These are phyloP conservation scores for Lachancea mirantina DNA, from an alignment of 805 yeast species.

Conservation along the genomic window DNA sequence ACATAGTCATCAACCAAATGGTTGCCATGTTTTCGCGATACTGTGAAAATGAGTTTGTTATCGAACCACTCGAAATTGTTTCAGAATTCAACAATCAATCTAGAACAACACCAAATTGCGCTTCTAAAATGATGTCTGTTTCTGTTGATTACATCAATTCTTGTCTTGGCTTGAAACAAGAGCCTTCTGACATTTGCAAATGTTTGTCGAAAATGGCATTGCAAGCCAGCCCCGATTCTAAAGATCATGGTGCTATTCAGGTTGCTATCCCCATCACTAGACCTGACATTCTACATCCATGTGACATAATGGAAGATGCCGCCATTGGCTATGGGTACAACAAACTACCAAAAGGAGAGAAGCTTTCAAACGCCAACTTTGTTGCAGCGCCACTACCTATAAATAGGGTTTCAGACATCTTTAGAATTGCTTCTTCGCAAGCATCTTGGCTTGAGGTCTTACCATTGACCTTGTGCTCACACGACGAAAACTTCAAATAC, in stretches of 20 bases:
- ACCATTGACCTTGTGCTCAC: conserved; percentile 93
- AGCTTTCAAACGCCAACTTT: conserved; percentile 65
- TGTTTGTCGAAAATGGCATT: conserved; percentile 79
- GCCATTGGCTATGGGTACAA: conserved; percentile 95
- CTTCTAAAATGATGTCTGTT: conserved; percentile 61
- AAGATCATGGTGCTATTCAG: conserved; percentile 40
- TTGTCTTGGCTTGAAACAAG: conserved; percentile 75
- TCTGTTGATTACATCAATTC: conserved; percentile 84
- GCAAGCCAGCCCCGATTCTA: conserved; percentile 44
- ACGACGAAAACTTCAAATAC: conserved; percentile 91
- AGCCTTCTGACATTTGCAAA: conserved; percentile 58
- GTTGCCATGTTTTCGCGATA: conserved; percentile 95
- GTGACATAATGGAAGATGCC: conserved; percentile 98
- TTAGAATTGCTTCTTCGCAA: conserved; percentile 86
- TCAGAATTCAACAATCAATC: conserved; percentile 74
- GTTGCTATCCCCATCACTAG: conserved; percentile 88
- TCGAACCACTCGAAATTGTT: conserved; percentile 84
- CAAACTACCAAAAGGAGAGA: conserved; percentile 71
- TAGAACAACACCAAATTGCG: conserved; percentile 67
- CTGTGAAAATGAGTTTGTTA: conserved; percentile 69
- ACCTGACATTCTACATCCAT: conserved; percentile 91
- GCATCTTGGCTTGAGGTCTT: conserved; percentile 94
- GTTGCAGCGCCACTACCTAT: conserved; percentile 86
- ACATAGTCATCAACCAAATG: conserved; percentile 82
- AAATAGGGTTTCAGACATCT: conserved; percentile 83